A percentile compares a stretch with the other conserved stretches of the same genome.
These are phyloP conservation scores for Magnusiomyces suaveolens DNA, from an alignment of 1,139 yeast species.

Conservation along the genomic window DNA sequence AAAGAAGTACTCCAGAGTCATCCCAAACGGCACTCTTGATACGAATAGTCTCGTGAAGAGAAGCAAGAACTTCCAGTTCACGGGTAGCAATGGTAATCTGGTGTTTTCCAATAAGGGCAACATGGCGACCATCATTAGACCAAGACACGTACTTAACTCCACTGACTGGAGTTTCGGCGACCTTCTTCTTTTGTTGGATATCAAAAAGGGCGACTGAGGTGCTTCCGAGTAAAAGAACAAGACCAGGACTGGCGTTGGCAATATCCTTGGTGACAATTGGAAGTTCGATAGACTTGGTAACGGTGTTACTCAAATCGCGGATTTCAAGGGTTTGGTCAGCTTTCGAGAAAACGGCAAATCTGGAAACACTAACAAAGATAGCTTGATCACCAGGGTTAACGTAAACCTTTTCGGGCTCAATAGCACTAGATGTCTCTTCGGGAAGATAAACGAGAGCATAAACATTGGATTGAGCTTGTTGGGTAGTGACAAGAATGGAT, in stretches of 20 bases:
- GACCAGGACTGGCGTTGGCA: constrained; percentile 64
- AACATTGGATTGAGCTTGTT: constrained; percentile 49
- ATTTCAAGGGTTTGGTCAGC: constrained; percentile 60
- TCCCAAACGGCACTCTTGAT: constrained; percentile 98
- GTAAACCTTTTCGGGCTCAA: constrained; percentile 72
- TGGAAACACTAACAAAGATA: constrained; percentile 82
- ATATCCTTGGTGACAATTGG: constrained; percentile 69
- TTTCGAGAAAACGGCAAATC: constrained; percentile 76
- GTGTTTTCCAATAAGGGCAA: constrained; percentile 87
- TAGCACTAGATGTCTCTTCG: constrained; percentile 82
- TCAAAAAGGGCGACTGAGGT: constrained; percentile 74
- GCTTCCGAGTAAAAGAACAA: constrained; percentile 63
- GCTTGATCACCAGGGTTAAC: constrained; percentile 84
- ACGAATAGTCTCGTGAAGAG: constrained; percentile 93
- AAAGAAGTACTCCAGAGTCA: constrained; percentile 80
- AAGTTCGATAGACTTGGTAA: constrained; percentile 70
- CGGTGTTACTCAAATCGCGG: constrained; percentile 69
- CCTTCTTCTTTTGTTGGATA: constrained; percentile 80
- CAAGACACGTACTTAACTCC: constrained; percentile 82
- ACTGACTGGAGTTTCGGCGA: constrained; percentile 54
- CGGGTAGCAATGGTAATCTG: constrained; percentile 80
- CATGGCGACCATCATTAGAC: constrained; percentile 80
- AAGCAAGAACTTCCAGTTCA: constrained; percentile 66
- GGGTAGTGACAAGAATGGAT: constrained; percentile 73
- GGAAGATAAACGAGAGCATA: constrained; percentile 76